Evolutionary conservation across 371 early-diverging fungal genomes (phyloP).

Genomic region (Rhizopus stolonifer): DNA sequence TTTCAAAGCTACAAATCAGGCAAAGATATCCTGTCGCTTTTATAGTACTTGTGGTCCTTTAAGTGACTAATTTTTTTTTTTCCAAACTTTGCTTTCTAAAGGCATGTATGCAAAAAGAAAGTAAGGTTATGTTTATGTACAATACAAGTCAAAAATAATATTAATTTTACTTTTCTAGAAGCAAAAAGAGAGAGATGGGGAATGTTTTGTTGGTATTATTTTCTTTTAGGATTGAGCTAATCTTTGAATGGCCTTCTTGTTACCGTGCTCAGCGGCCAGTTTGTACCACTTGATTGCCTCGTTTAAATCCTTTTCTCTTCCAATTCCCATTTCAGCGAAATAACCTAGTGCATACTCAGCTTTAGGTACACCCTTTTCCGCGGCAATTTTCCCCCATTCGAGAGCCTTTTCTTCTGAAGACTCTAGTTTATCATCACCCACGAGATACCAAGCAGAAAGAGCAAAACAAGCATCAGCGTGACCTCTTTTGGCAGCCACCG

Average conservation of each 20-base stretch:
- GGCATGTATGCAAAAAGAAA: neutral
- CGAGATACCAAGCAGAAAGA: conserved; percentile 94
- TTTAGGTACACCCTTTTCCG: conserved; percentile 78
- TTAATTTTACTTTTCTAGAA: too few relatives aligned
- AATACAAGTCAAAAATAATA: neutral
- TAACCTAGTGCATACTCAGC: conserved; percentile 88
- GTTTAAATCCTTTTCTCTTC: conserved; percentile 58
- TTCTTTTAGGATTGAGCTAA: neutral
- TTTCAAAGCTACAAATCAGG: too few relatives aligned
- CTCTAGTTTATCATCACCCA: conserved; percentile 77
- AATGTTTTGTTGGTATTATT: conserved; percentile 1
- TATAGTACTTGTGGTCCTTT: too few relatives aligned
- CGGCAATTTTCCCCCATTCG: conserved; percentile 80
- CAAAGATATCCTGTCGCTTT: too few relatives aligned
- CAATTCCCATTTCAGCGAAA: conserved; percentile 80
- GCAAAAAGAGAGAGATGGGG: too few relatives aligned
- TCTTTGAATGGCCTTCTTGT: conserved; percentile 59
- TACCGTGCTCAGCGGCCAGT: conserved; percentile 76
- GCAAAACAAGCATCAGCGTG: conserved; percentile 93
- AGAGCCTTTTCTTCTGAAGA: conserved; percentile 83
- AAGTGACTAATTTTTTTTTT: too few relatives aligned
- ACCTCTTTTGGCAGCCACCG: conserved; percentile 85
- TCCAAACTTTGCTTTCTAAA: too few relatives aligned
- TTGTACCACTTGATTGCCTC: conserved; percentile 78
- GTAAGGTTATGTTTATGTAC: neutral